These are phyloP conservation scores for Nicotiana benthamiana DNA, from an alignment of 257 asterid species.

Conservation along the genomic window DNA sequence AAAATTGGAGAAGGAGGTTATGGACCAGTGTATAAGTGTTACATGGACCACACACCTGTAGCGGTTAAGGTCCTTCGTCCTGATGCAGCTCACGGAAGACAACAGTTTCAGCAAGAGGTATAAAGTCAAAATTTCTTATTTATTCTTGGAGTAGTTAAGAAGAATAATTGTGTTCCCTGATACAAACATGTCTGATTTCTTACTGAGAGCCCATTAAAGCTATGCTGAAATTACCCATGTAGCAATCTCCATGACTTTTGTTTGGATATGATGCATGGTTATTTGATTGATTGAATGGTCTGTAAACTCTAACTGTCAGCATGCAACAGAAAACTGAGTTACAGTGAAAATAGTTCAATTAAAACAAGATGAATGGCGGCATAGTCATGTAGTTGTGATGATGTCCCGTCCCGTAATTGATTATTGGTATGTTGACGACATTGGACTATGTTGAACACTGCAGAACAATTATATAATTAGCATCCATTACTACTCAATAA, in stretches of 20 bases:
- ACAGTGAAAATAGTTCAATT: neutral
- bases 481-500: neutral
- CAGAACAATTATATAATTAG: neutral
- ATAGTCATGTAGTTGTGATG: neutral
- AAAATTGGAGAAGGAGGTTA: constrained; percentile 97
- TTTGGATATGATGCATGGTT: neutral
- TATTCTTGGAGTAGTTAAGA: neutral
- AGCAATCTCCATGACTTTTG: neutral
- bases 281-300: neutral
- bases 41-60: constrained; percentile 83
- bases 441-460: neutral
- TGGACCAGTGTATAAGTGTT: constrained; percentile 85
- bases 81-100: constrained; percentile 91
- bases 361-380: neutral
- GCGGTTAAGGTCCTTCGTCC: constrained; percentile 96
- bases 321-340: neutral
- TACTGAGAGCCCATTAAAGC: neutral
- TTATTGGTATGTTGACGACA: neutral
- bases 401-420: neutral
- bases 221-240: neutral
- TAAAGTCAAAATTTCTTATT: neutral
- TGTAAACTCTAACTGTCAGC: neutral
- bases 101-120: constrained; percentile 96
- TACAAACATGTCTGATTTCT: neutral
- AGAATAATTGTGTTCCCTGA: neutral